A percentile compares a stretch with the other conserved stretches of the same genome.
Evolutionary conservation across 1,139 yeast species (phyloP).

Genomic region (Kurtzmaniella quercitrusa): DNA sequence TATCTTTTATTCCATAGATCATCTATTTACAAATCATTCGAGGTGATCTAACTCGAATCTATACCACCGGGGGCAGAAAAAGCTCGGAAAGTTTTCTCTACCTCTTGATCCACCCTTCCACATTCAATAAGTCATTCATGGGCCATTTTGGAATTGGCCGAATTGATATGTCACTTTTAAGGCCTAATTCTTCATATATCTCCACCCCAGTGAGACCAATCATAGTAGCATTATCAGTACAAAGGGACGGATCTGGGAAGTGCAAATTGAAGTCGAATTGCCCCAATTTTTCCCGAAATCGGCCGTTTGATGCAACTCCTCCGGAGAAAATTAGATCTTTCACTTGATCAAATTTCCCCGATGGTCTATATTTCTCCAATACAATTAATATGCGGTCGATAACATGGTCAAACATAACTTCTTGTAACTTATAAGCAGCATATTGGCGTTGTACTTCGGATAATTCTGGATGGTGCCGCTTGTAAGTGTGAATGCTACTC

Average conservation of each 20-base stretch:
- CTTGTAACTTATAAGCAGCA: conserved; percentile 63
- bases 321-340: conserved; percentile 78
- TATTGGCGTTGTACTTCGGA: conserved; percentile 24
- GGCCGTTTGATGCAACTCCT: conserved; percentile 81
- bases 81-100: no score
- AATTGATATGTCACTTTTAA: conserved; percentile 48
- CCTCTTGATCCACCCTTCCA: conserved; percentile 47
- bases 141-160: conserved; percentile 78
- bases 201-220: conserved; percentile 95
- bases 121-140: conserved; percentile 40
- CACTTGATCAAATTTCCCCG: conserved; percentile 38
- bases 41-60: no score
- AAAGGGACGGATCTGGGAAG: conserved; percentile 68
- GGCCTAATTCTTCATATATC: conserved; percentile 52
- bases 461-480: conserved; percentile 12
- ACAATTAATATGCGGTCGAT: conserved; percentile 59
- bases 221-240: conserved; percentile 96
- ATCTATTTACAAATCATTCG: conserved; percentile 8
- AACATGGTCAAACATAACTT: conserved; percentile 66
- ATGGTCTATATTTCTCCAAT: conserved; percentile 32
- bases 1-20: neutral
- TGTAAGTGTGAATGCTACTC: conserved; percentile 45
- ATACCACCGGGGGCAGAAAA: no score
- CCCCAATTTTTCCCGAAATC: conserved; percentile 50
- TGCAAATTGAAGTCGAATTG: conserved; percentile 27